Conservation (phyloP, 805 yeast species). For the Candida lessepsii region DNA sequence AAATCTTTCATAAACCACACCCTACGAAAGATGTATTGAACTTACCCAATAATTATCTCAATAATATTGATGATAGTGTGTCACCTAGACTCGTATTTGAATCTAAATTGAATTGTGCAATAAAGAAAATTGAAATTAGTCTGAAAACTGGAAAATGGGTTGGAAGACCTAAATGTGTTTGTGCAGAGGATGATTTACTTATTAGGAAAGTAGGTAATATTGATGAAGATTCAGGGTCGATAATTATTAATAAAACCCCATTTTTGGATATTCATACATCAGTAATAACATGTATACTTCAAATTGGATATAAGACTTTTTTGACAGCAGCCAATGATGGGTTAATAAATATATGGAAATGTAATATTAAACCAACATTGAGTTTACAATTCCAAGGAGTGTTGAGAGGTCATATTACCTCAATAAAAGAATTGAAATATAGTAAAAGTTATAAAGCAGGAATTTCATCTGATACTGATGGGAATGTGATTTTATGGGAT, state of each 20-base stretch:
- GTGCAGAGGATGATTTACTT: constrained; percentile 36
- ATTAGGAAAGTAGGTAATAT: constrained; percentile 29
- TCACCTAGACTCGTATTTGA: constrained; percentile 44
- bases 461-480: constrained; percentile 53
- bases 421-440: constrained; percentile 46
- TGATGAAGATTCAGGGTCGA: constrained; percentile 26
- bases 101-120: constrained; percentile 39
- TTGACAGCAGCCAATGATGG: constrained; percentile 59
- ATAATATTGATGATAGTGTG: constrained; percentile 26
- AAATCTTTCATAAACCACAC: constrained; percentile 69
- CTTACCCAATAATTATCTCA: constrained; percentile 35
- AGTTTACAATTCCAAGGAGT: constrained; percentile 42
- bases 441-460: constrained; percentile 55
- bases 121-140: constrained; percentile 46
- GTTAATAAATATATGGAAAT: constrained; percentile 57
- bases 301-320: constrained; percentile 42
- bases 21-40: constrained; percentile 45
- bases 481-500: constrained; percentile 66
- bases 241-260: constrained; percentile 40
- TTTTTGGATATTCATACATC: constrained; percentile 45
- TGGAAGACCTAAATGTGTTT: constrained; percentile 44
- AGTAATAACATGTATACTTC: constrained; percentile 38
- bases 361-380: constrained; percentile 26
- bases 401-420: constrained; percentile 57
- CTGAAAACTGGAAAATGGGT: constrained; percentile 48